Conservation (phyloP, 225 moss, liverwort and hornwort species). For the Marchantia polymorpha region DNA sequence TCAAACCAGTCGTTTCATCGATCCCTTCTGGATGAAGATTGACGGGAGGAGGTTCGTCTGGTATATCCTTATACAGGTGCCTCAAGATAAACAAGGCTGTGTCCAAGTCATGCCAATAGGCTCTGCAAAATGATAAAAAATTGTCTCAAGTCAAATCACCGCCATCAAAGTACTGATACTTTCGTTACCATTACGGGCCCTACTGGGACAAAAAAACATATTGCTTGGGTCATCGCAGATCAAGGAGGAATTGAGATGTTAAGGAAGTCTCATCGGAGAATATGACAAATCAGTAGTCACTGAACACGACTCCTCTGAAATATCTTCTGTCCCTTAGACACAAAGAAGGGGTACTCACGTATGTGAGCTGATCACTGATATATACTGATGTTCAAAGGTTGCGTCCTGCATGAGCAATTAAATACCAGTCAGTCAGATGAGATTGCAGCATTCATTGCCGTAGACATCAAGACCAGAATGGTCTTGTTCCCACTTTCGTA, state of each 20-base stretch:
- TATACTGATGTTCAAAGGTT: constrained; percentile 98
- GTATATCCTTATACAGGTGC: constrained; percentile 78
- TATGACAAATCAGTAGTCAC: neutral
- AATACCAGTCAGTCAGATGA: neutral
- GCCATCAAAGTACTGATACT: neutral
- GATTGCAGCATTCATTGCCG: no score
- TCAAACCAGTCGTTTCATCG: constrained; percentile 33
- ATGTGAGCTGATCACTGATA: constrained; percentile 96
- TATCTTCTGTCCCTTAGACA: neutral
- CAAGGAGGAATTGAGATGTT: neutral
- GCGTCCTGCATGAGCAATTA: constrained; percentile 59
- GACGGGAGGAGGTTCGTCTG: constrained; percentile 54
- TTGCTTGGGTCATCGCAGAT: neutral
- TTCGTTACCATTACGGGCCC: no score
- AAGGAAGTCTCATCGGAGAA: neutral
- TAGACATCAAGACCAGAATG: neutral
- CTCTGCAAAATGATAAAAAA: constrained; percentile 34
- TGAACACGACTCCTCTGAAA: neutral
- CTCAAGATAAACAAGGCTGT: constrained; percentile 96
- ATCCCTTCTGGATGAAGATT: constrained; percentile 32
- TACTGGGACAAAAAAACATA: no score
- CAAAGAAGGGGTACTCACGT: constrained; percentile 55
- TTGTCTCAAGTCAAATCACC: neutral
- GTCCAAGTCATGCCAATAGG: constrained; percentile 95
- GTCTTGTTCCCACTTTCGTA: neutral